A percentile compares a stretch with the other conserved stretches of the same genome.
These are phyloP conservation scores for Gossypium schwendimanii DNA, from an alignment of 441 rosid genomes.

Conservation along the genomic window DNA sequence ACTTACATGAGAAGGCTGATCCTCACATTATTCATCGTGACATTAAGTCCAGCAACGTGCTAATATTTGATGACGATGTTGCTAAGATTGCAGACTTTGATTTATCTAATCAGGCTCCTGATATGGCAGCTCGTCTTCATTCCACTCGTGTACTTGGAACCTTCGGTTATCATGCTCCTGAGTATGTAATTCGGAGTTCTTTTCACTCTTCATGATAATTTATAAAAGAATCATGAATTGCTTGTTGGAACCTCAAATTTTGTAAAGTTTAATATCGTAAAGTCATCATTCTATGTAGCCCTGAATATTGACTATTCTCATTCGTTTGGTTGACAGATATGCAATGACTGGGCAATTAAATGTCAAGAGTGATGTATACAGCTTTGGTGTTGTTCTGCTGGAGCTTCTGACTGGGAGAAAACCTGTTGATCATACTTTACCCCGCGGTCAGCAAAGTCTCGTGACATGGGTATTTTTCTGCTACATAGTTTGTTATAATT, in stretches of 20 bases:
- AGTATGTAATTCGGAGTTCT: slow-evolving; percentile 37
- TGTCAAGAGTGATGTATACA: slow-evolving; percentile 69
- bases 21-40: slow-evolving; percentile 64
- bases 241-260: not conserved
- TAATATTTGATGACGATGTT: slow-evolving; percentile 62
- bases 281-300: not conserved
- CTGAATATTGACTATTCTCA: not conserved
- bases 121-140: slow-evolving; percentile 69
- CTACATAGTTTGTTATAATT: not conserved
- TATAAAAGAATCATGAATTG: not conserved
- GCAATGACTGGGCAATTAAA: slow-evolving; percentile 70
- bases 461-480: slow-evolving; percentile 56
- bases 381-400: slow-evolving; percentile 67
- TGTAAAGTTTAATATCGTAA: not conserved
- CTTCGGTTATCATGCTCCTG: slow-evolving; percentile 71
- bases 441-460: slow-evolving; percentile 67
- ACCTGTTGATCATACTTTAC: slow-evolving; percentile 68
- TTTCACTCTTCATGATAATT: not conserved
- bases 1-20: slow-evolving; percentile 61
- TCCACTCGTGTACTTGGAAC: slow-evolving; percentile 78
- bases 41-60: slow-evolving; percentile 64
- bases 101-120: slow-evolving; percentile 69
- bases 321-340: slow-evolving; percentile 34
- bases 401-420: slow-evolving; percentile 68
- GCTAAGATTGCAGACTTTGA: slow-evolving; percentile 71